Conservation (phyloP, 331 rosid species). For the Malus hybrid region DNA sequence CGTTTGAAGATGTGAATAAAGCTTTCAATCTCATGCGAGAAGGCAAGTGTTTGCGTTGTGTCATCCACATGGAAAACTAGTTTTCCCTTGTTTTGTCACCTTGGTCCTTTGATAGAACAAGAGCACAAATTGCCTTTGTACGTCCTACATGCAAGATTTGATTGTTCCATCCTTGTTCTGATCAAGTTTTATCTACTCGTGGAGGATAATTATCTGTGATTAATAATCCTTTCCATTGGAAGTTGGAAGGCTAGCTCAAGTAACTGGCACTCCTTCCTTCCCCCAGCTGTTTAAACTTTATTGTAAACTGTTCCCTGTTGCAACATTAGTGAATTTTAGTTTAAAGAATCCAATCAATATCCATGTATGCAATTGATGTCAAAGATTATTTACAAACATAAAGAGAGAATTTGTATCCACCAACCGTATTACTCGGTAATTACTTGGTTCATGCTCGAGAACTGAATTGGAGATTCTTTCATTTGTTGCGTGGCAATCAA, state of each 20-base stretch:
- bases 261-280: too few species aligned
- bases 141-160: not conserved
- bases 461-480: too few species aligned
- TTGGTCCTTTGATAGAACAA: not conserved
- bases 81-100: not conserved
- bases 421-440: too few species aligned
- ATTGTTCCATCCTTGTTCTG: not conserved
- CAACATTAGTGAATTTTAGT: not conserved
- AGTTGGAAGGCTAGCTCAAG: too few species aligned
- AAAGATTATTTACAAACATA: too few species aligned
- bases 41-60: conserved; percentile 89
- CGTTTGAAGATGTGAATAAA: conserved; percentile 63
- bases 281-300: not conserved
- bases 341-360: too few species aligned
- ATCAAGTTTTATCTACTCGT: not conserved
- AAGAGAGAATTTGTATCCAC: too few species aligned
- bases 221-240: too few species aligned
- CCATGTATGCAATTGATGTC: too few species aligned
- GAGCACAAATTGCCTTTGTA: not conserved
- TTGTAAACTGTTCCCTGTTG: not conserved
- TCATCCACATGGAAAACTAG: conserved; percentile 61
- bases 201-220: not conserved
- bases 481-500: too few species aligned
- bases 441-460: too few species aligned
- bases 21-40: conserved; percentile 83